Evolutionary conservation across 1,284 basidiomycete species (phyloP), one percentile per base, ranked within the genome.

Genomic region (Microbotryum scabiosae): DNA sequence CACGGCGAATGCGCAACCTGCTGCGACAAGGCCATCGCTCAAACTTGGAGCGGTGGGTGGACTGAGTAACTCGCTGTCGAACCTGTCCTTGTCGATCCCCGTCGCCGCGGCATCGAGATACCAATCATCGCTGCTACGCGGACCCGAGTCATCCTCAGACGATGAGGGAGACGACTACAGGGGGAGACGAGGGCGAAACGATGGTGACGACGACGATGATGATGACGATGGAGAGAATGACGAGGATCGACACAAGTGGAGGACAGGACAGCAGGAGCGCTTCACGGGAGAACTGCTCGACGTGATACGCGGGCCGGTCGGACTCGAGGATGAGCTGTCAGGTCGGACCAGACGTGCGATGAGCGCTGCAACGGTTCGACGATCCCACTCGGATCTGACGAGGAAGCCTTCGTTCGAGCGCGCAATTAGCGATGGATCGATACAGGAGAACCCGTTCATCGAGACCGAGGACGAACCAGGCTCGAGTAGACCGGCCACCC

Each of bases 241-340:
- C 56, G 51, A 25, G 25, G 20, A 48, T 10, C 51, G 60, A 26
- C 54, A 59, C 0, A 60, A 59, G 14, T 68, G 67, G 67, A 64
- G 53, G 0, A 46, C 41, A 1, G 64, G 64, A 16, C 64, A 66
- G 21, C 64, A 66, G 52, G 64, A 68, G 45, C 47, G 67, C 4
- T 64, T 66, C 60, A 61, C 64, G 4, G 62, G 58, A 20, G 67
- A 68, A 28, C 50, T 68, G 3, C 53, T 64, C 44, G 56, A 68
- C 25, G 67, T 63, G 9, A 68, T 68, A 48, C 59, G 63, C 5
- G 67, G 67, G 3, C 60, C 60, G 14, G 23, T 49, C 6, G 66
- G 60, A 14, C 48, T 66, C 18, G 67, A 66, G 52, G 67, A 68
- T 26, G 67, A 68, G 51, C 28, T 66, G 48, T 60, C 57, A 18